A percentile compares a stretch with the other conserved stretches of the same genome.
phyloP scores from a whole-genome alignment of 306 rosid species.

The Citrullus amarus region DNA sequence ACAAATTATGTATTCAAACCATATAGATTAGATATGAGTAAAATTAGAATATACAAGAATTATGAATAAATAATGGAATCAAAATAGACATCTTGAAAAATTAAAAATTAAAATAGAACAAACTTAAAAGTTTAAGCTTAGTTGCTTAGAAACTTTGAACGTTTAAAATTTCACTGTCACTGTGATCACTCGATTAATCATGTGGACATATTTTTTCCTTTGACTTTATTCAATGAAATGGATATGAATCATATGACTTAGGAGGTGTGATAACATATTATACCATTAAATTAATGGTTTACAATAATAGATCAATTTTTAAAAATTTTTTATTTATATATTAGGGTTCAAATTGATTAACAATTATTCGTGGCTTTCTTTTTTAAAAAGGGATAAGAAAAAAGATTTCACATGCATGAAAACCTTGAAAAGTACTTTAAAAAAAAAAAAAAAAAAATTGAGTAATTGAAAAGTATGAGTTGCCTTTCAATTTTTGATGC shows the following conservation, averaged over 20 bases:
- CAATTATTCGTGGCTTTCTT: background rate
- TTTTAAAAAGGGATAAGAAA: background rate
- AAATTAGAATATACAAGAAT: too few species aligned
- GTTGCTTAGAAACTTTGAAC: too few species aligned
- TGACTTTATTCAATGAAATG: background rate
- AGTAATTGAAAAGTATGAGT: too few species aligned
- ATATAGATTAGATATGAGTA: too few species aligned
- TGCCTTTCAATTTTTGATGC: background rate
- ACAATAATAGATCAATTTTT: background rate
- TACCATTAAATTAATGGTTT: background rate
- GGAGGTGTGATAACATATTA: background rate
- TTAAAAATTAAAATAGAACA: too few species aligned
- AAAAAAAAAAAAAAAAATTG: too few species aligned
- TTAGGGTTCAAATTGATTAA: background rate
- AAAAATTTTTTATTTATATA: background rate
- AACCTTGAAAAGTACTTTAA: background rate
- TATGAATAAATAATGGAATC: too few species aligned
- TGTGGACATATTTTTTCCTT: background rate
- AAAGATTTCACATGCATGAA: background rate
- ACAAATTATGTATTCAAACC: too few species aligned
- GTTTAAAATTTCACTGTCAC: too few species aligned
- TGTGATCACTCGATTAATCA: background rate
- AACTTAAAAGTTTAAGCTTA: too few species aligned
- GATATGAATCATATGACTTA: background rate
- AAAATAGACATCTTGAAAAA: too few species aligned